Evolutionary conservation across 345 rosid genomes (phyloP).

Genomic region (Aquilaria yunnanensis): DNA sequence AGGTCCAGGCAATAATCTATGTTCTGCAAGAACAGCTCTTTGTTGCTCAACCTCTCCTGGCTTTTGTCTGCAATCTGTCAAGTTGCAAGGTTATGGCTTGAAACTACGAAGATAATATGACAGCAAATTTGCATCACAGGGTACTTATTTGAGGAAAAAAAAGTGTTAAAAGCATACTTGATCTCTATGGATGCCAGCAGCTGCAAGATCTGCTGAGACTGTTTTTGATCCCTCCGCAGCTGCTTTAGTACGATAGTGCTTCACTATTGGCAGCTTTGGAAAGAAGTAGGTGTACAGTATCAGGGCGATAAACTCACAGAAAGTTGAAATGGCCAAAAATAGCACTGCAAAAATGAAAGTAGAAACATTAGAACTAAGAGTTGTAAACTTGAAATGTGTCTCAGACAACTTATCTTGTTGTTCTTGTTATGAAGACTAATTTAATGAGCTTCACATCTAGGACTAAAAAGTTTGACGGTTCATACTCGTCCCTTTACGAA

Average conservation of each 20-base stretch:
- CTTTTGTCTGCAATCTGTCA: constrained; percentile 34
- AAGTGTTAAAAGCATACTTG: not conserved
- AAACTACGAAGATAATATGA: not conserved
- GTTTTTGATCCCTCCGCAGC: constrained; percentile 80
- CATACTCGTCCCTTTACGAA: constrained; percentile 72
- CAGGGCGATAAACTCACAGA: constrained; percentile 49
- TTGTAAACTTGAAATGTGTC: not conserved
- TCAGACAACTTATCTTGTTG: not conserved
- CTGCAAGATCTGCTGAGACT: constrained; percentile 70
- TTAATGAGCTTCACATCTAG: not conserved
- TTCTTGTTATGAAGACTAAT: not conserved
- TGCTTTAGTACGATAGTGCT: constrained; percentile 65
- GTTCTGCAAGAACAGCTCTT: constrained; percentile 42
- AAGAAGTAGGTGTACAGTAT: constrained; percentile 55
- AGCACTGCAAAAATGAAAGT: constrained; percentile 37
- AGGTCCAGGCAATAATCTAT: constrained; percentile 57
- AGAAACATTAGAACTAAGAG: not conserved
- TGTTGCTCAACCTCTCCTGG: constrained; percentile 40
- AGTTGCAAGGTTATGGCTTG: not conserved
- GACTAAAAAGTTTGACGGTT: not conserved
- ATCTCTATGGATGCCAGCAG: constrained; percentile 54
- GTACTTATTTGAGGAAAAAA: not conserved
- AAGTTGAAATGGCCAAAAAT: constrained; percentile 58
- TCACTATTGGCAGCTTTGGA: constrained; percentile 66
- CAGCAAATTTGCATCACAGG: too few species aligned